Percentiles rank a stretch among this genome's conserved stretches.
Conservation (phyloP, 2,329 filamentous ascomycete species). For the Ophiognomonia clavigignenti-juglandacearum region DNA sequence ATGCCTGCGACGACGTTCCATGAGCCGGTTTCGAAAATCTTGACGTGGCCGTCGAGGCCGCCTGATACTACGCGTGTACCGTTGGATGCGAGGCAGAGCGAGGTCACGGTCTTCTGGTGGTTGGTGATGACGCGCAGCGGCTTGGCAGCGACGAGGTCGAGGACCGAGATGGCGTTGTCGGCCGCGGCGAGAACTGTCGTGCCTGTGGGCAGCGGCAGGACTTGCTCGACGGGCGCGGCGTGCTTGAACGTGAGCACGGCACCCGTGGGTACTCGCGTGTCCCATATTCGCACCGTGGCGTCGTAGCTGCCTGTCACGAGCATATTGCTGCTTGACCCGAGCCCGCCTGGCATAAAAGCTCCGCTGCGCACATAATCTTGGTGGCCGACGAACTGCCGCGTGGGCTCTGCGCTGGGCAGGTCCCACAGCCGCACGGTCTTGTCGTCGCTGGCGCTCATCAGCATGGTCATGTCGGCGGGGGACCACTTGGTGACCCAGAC, state of each 20-base stretch:
- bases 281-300: conserved; percentile 89
- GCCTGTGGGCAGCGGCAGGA: conserved; percentile 82
- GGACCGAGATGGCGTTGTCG: conserved; percentile 81
- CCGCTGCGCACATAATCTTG: conserved; percentile 88
- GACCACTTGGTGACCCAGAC: conserved; percentile 91
- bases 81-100: conserved; percentile 74
- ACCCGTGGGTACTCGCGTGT: conserved; percentile 66
- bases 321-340: conserved; percentile 61
- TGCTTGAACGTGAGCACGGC: conserved; percentile 92
- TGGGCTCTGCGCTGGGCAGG: conserved; percentile 72
- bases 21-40: conserved; percentile 87
- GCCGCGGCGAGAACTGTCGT: conserved; percentile 82
- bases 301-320: conserved; percentile 92
- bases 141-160: conserved; percentile 88
- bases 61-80: conserved; percentile 80
- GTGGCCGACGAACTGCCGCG: conserved; percentile 78
- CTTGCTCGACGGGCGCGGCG: conserved; percentile 78
- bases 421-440: conserved; percentile 93
- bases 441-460: conserved; percentile 91
- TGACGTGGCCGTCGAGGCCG: conserved; percentile 91
- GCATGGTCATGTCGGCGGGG: conserved; percentile 76
- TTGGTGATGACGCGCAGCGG: conserved; percentile 83
- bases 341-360: conserved; percentile 71
- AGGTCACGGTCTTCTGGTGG: conserved; percentile 96
- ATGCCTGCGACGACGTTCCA: conserved; percentile 96